Base-by-base conservation (phyloP, 2,329 filamentous ascomycete genomes). In the Monilinia fructigena region DNA sequence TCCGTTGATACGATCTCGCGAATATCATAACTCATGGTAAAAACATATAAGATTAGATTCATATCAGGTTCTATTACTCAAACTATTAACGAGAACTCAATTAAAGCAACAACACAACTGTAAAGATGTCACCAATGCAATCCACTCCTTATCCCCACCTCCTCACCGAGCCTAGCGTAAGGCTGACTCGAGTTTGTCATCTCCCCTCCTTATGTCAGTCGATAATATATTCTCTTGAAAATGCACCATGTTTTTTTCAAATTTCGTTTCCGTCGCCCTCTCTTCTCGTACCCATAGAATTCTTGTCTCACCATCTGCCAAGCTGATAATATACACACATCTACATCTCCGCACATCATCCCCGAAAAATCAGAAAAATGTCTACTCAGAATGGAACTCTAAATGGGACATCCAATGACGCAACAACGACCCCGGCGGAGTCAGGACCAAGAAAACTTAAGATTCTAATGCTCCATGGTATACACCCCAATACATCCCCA, bases 401-500 rank as follows among this genome's bases (percentile, higher is more conserved):
- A 18, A 52, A 52, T 26, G 48, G 48, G n/a, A 55, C 16, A n/a
- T 38, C 53, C 23, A 63, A 61, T 26, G 45, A 28, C 45, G 26
- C n/a, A 38, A 60, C 56, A 42, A 42, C 40, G 40, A 42, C 3
- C 23, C 28, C 58, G n/a, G n/a, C 45, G 10, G 45, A 61, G 58
- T 10, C 45, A 18, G 58, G 58, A 26, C 66, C 62, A 31, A 65
- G 70, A 52, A 75, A 75, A 60, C 67, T 88, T 67, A 91, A 88
- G 77, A 88, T 93, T 70, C 81, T 93, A 55, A 92, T 93, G 89
- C 83, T 93, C 38, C 90, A 93, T 74, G 90, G 86, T 87, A 76
- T 65, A 78, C 72, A 35, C 42, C 31, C 16, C 35, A 50, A 14
- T 42, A 50, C 3, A n/a, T n/a, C 45, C 42, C 26, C 35, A 14